Conservation (phyloP, 2,329 filamentous ascomycete genomes). For the Metarhizium brunneum region DNA sequence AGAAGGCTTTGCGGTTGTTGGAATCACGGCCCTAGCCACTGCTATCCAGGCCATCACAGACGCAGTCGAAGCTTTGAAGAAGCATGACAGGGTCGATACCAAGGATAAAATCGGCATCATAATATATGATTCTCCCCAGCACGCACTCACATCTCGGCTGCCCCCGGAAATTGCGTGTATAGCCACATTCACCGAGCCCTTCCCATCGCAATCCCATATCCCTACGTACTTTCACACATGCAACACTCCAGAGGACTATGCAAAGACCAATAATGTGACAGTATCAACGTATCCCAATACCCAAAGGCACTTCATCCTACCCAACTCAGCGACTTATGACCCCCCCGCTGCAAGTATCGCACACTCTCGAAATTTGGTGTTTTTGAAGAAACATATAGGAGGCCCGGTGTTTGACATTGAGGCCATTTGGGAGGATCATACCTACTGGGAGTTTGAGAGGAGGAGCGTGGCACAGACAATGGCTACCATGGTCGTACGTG, state of each 20-base stretch:
- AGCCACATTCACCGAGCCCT: not conserved
- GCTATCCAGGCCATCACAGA: not conserved
- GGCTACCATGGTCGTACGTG: constrained; percentile 59
- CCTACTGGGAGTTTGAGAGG: constrained; percentile 57
- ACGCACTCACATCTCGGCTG: not conserved
- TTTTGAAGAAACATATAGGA: constrained; percentile 52
- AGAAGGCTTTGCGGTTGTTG: constrained; percentile 24
- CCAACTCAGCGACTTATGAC: constrained; percentile 39
- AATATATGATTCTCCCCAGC: not conserved
- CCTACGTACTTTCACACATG: not conserved
- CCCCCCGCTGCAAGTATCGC: constrained; percentile 45
- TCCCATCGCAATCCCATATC: not conserved
- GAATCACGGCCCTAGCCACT: not conserved
- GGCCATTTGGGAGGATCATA: constrained; percentile 70
- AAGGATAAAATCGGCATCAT: constrained; percentile 1
- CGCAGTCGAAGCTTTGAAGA: not conserved
- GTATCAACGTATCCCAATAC: constrained; percentile 17
- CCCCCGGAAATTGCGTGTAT: not conserved
- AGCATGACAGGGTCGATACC: constrained; percentile 7
- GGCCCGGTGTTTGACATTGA: constrained; percentile 67
- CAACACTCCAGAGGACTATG: no score
- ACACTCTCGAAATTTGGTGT: constrained; percentile 55
- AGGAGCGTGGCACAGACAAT: constrained; percentile 62
- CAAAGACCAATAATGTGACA: not conserved
- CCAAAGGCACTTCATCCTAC: constrained; percentile 32